Evolutionary conservation across 768 basidiomycete species (phyloP).

Genomic region (Amylocystis lapponica): DNA sequence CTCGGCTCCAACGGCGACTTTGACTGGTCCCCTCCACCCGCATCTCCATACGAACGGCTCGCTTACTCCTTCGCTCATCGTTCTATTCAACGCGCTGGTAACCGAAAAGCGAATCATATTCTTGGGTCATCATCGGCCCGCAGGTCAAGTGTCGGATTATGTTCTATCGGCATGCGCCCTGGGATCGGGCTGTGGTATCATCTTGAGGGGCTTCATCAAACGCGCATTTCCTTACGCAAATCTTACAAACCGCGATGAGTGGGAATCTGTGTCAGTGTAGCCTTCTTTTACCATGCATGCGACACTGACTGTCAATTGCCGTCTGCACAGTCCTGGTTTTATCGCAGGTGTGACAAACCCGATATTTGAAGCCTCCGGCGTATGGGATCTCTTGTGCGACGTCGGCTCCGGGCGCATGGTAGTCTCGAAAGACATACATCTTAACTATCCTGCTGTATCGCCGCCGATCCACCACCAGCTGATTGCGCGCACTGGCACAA

Average conservation of each 20-base stretch:
- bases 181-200: slow-evolving; percentile 82
- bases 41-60: slow-evolving; percentile 91
- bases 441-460: slow-evolving; percentile 36
- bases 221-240: slow-evolving; percentile 95
- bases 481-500: slow-evolving; percentile 50
- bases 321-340: slow-evolving; percentile 72
- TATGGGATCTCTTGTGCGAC: slow-evolving; percentile 94
- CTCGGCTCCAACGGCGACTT: slow-evolving; percentile 47
- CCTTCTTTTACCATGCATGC: background rate
- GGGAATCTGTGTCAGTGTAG: slow-evolving; percentile 77
- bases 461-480: slow-evolving; percentile 28
- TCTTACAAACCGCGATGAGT: slow-evolving; percentile 80
- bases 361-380: slow-evolving; percentile 80
- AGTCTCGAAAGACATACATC: slow-evolving; percentile 79
- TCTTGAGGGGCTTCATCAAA: slow-evolving; percentile 82
- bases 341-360: slow-evolving; percentile 98
- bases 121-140: slow-evolving; percentile 84
- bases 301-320: slow-evolving; percentile 2
- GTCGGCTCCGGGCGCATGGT: slow-evolving; percentile 82
- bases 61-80: slow-evolving; percentile 88
- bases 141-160: slow-evolving; percentile 84
- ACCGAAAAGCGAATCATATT: slow-evolving; percentile 97
- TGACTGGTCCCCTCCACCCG: slow-evolving; percentile 77
- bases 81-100: slow-evolving; percentile 93
- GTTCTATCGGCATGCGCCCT: slow-evolving; percentile 94